A percentile compares a stretch with the other conserved stretches of the same genome.
phyloP scores from a whole-genome alignment of 2,329 filamentous ascomycete species.

The Talaromyces sp. region DNA sequence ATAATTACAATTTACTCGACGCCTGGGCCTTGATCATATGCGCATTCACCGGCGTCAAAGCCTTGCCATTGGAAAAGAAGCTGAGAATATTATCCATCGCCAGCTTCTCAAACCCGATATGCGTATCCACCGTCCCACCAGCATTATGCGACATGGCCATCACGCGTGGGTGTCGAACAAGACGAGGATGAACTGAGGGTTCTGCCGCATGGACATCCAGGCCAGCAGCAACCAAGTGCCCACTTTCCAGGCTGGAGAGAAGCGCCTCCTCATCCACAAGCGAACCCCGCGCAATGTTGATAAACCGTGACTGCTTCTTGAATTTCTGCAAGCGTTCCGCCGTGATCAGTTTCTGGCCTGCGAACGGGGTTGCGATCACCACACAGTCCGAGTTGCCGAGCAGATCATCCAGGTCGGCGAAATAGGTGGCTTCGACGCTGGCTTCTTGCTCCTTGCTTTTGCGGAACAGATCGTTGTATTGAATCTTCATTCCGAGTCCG shows the following conservation, averaged over 20 bases:
- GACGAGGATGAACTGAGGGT: conserved; percentile 44
- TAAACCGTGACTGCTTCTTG: conserved; percentile 45
- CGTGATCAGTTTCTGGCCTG: conserved; percentile 39
- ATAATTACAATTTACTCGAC: neutral
- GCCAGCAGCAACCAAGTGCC: conserved; percentile 44
- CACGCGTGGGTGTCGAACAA: conserved; percentile 40
- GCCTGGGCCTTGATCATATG: conserved; percentile 41
- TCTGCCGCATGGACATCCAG: conserved; percentile 54
- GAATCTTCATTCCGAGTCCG: conserved; percentile 52
- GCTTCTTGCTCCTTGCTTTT: conserved; percentile 32
- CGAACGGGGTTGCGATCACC: conserved; percentile 38
- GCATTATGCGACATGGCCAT: conserved; percentile 47
- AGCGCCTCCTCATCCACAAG: conserved; percentile 51
- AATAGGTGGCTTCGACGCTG: conserved; percentile 35
- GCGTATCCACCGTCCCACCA: conserved; percentile 46
- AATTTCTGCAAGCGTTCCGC: conserved; percentile 37
- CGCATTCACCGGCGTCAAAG: conserved; percentile 56
- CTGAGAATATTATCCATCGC: conserved; percentile 45
- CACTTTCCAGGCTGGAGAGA: conserved; percentile 43
- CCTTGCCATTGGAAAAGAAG: conserved; percentile 30
- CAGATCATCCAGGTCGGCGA: conserved; percentile 37
- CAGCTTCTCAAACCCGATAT: conserved; percentile 45
- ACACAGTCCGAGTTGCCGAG: conserved; percentile 39
- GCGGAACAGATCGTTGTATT: conserved; percentile 49
- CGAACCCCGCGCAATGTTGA: conserved; percentile 52